A percentile compares a stretch with the other conserved stretches of the same genome.
phyloP scores from a whole-genome alignment of 1,139 yeast genomes.

The Yamadazyma kanchanaburiensis region DNA sequence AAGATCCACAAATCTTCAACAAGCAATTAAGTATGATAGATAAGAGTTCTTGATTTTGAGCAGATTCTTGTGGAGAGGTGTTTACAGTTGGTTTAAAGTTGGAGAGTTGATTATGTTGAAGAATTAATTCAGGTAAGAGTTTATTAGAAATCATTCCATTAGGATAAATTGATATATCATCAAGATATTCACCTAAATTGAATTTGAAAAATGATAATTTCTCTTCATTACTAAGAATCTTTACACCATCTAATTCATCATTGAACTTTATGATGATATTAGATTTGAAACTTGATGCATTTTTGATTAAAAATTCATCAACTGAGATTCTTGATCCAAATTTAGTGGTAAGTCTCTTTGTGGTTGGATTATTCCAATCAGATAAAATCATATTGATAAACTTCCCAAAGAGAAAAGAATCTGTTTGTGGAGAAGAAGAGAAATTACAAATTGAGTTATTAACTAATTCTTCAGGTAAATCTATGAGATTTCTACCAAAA shows the following conservation, averaged over 20 bases:
- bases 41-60: conserved; percentile 35
- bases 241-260: conserved; percentile 49
- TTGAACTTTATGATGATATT: conserved; percentile 46
- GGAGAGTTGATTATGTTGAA: conserved; percentile 26
- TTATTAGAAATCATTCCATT: conserved; percentile 59
- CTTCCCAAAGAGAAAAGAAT: conserved; percentile 53
- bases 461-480: conserved; percentile 20
- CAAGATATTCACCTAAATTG: conserved; percentile 27
- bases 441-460: conserved; percentile 27
- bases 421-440: conserved; percentile 46
- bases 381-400: conserved; percentile 30
- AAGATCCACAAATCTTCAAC: conserved; percentile 39
- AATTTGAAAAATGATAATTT: conserved; percentile 51
- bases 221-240: conserved; percentile 45
- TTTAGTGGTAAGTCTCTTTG: conserved; percentile 21
- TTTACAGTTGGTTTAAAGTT: conserved; percentile 19
- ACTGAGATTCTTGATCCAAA: conserved; percentile 43
- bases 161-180: conserved; percentile 28
- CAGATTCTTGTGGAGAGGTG: conserved; percentile 26
- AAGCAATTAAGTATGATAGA: conserved; percentile 46
- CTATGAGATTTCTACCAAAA: conserved; percentile 5
- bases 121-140: conserved; percentile 64
- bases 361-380: conserved; percentile 3
- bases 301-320: conserved; percentile 48
- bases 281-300: conserved; percentile 37